Base-by-base conservation (phyloP, 2,329 filamentous ascomycete genomes). In the Aphanocladium album region DNA sequence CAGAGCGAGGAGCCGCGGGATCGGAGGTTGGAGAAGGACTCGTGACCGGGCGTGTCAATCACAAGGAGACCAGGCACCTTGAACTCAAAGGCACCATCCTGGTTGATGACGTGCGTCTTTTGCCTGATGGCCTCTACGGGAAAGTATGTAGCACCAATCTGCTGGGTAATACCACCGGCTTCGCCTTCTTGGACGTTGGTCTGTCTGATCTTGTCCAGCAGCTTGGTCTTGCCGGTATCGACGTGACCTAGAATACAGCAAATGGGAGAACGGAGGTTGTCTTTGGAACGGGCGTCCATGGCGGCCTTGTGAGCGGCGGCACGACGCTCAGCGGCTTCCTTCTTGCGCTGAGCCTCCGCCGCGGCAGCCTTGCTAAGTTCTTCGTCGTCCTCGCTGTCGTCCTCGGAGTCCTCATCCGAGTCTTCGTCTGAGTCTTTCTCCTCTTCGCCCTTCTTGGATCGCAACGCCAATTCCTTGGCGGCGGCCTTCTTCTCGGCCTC, bases 201-300 rank as follows among this genome's bases (percentile, higher is more conserved):
- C 76, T 97, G 92, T 71, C 95, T 90, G 71, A 99, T 91, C 81
- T 99, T 99, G 82, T 99, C 95, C 62, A 99, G 84, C 64, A 99
- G 82, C 80, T 98, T 99, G n/a, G 95, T 99, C 81, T 99, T 99
- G 75, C 95, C 95, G 50, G 96, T 99, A 87, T 99, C 95, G 85
- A 99, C 95, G 85, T 99, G 95, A 70, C 95, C 95, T 65, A 99
- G 86, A 84, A 99, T 99, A 89, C 93, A 98, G 83, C 95, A 98
- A 77, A 99, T 99, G 57, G 95, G 95, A 45, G 95, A 98, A 62
- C 95, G 91, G 60, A 99, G 85, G 76, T 99, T 89, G 73, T 99
- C 93, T 76, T 90, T 92, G 23, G 93, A 98, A 63, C 92, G 86
- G 53, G 93, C 93, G 49, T 91, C 93, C 72, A 97, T 76, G 19